Evolutionary conservation across 768 basidiomycete species (phyloP).

Genomic region (Boletellus ananas): DNA sequence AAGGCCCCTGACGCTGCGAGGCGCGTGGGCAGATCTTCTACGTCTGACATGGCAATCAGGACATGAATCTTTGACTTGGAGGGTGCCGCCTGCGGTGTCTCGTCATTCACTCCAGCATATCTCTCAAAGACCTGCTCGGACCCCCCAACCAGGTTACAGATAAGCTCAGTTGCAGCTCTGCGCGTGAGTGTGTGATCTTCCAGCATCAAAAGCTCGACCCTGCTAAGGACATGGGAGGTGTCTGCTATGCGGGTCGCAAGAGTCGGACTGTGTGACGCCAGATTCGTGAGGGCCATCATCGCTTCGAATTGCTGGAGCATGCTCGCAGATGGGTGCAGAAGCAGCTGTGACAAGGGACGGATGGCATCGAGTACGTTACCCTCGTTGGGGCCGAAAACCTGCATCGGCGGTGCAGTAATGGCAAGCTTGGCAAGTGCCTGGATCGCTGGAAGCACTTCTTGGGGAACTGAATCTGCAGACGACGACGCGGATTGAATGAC

Average conservation of each 20-base stretch:
- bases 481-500: constrained; percentile 53
- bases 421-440: constrained; percentile 92
- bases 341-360: constrained; percentile 69
- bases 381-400: constrained; percentile 85
- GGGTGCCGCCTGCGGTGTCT: constrained; percentile 40
- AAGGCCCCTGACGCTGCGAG: constrained; percentile 90
- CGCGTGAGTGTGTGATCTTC: constrained; percentile 82
- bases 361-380: constrained; percentile 79
- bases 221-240: constrained; percentile 55
- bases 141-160: constrained; percentile 86
- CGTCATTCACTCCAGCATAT: constrained; percentile 50
- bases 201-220: constrained; percentile 68
- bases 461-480: constrained; percentile 21
- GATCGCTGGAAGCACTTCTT: constrained; percentile 49
- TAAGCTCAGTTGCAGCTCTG: constrained; percentile 83
- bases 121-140: constrained; percentile 72
- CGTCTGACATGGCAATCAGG: constrained; percentile 79
- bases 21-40: constrained; percentile 80
- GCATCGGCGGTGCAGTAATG: constrained; percentile 86
- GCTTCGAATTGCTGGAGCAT: constrained; percentile 88
- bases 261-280: constrained; percentile 72
- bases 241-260: constrained; percentile 65
- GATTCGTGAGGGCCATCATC: constrained; percentile 94
- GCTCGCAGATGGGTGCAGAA: constrained; percentile 64
- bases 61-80: constrained; percentile 70